Evolutionary conservation across 129 eudicot species (phyloP), one percentile per base, ranked within the genome.

Genomic region (Artemisia annua): DNA sequence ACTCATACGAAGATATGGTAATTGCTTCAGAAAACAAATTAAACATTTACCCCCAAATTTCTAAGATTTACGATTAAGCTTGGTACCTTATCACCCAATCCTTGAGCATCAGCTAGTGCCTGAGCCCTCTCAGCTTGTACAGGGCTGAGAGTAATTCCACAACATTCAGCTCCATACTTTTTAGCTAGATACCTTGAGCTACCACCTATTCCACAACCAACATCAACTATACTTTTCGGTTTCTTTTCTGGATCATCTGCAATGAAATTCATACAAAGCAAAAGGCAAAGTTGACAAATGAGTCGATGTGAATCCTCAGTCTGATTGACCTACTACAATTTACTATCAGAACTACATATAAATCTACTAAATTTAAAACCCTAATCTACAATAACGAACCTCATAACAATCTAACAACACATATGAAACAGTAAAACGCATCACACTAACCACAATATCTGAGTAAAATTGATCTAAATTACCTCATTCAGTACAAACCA

Each of bases 161-260:
- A 74, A 71, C 87, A 77, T 77, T 78, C 77, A 0, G 95, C 94
- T 12, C 87, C 98, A 48, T 83, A 92, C 59, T 92, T 92, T 60
- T 30, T 83, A 2, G 95, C 94, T 28, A 92, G 71, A 74, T 87
- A 89, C 78, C 98, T 85, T 12, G 98, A 87, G 75, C 96, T 92
- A 26, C 98, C 98, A 59, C 98, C 98, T 64, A 92, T 89, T 5
- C 98, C 98, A 82, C 98, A 92, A 18, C 98, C 98, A 26, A 92
- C 94, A 87, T 92, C 98, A 28, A 92, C 94, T 68, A 92, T 82
- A 55, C 51, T 81, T 63, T 56, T 83, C 1, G 98, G 96, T 48
- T 74, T 85, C 72, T 68, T 73, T 24, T 11, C 59, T 19, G 80
- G 75, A 49, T 92, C 96, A 50, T 72, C 97, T 91, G 80, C 80